A percentile compares a stretch with the other conserved stretches of the same genome.
Conservation (phyloP, 2,329 filamentous ascomycete species). For the Talaromyces rugulosus region DNA sequence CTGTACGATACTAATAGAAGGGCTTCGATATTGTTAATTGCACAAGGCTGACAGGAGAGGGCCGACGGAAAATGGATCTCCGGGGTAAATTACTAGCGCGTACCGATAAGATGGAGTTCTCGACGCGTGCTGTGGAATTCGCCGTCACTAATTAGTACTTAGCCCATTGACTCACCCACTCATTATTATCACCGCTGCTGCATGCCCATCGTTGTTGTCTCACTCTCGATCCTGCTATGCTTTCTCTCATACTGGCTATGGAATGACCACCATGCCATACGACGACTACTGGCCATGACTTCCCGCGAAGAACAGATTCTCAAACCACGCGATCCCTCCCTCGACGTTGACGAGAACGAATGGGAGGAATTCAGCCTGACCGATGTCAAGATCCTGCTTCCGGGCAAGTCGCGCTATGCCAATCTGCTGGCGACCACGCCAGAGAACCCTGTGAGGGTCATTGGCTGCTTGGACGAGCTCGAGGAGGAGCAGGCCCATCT, state of each 20-base stretch:
- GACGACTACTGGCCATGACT: conserved; percentile 34
- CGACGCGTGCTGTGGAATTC: background rate
- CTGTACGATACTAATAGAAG: background rate
- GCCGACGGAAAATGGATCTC: background rate
- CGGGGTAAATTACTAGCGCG: background rate
- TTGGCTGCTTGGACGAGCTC: conserved; percentile 46
- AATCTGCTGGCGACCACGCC: conserved; percentile 54
- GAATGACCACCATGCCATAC: conserved; percentile 25
- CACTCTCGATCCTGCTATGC: background rate
- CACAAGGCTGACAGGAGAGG: background rate
- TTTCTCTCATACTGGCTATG: conserved; percentile 1
- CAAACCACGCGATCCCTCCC: conserved; percentile 39
- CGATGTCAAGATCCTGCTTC: conserved; percentile 49
- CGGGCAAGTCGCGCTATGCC: conserved; percentile 47
- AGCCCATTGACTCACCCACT: background rate
- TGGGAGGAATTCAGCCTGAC: conserved; percentile 58
- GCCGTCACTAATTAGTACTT: background rate
- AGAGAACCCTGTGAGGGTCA: conserved; percentile 52
- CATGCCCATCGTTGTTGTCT: background rate
- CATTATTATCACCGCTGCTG: background rate
- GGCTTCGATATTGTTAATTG: background rate
- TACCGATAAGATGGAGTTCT: background rate
- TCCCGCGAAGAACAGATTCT: conserved; percentile 45
- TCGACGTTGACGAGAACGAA: conserved; percentile 47
- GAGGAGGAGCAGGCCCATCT: conserved; percentile 42